Conservation (phyloP, 495 filamentous ascomycete species). For the Lasiosphaeriaceae sp. region DNA sequence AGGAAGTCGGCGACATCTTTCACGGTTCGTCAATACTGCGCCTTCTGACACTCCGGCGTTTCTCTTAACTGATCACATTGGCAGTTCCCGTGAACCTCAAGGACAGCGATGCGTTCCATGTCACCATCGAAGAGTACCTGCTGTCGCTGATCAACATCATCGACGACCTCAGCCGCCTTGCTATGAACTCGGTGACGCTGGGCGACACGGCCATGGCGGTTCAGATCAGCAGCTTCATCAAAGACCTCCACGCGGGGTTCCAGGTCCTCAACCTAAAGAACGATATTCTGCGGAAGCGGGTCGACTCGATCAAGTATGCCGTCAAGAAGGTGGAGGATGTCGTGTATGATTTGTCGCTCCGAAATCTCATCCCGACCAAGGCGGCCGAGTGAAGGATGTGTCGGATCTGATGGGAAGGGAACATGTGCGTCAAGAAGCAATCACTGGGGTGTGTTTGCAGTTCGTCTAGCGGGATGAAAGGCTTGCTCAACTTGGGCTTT, state of each 20-base stretch:
- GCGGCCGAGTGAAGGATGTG: conserved; percentile 16
- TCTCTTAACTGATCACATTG: conserved; percentile 2
- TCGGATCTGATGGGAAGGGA: not conserved
- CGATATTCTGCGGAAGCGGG: conserved; percentile 79
- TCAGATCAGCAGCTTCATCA: conserved; percentile 86
- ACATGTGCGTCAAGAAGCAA: not conserved
- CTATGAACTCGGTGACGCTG: conserved; percentile 93
- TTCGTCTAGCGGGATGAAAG: too few species aligned
- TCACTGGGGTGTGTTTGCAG: not conserved
- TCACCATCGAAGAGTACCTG: conserved; percentile 96
- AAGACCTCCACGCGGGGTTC: conserved; percentile 92
- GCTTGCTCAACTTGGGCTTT: too few species aligned
- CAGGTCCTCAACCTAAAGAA: conserved; percentile 98
- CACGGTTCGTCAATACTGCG: conserved; percentile 48
- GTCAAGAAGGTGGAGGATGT: conserved; percentile 99
- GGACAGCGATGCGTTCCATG: conserved; percentile 82
- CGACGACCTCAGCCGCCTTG: conserved; percentile 85
- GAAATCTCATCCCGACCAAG: conserved; percentile 67
- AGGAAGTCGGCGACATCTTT: conserved; percentile 76
- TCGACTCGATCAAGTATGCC: conserved; percentile 91
- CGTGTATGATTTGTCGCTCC: conserved; percentile 86
- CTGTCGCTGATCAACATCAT: conserved; percentile 79
- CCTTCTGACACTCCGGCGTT: not conserved
- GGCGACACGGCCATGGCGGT: conserved; percentile 81
- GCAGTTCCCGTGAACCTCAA: conserved; percentile 94